Conservation (phyloP, 805 yeast species). For the Saturnispora besseyi region DNA sequence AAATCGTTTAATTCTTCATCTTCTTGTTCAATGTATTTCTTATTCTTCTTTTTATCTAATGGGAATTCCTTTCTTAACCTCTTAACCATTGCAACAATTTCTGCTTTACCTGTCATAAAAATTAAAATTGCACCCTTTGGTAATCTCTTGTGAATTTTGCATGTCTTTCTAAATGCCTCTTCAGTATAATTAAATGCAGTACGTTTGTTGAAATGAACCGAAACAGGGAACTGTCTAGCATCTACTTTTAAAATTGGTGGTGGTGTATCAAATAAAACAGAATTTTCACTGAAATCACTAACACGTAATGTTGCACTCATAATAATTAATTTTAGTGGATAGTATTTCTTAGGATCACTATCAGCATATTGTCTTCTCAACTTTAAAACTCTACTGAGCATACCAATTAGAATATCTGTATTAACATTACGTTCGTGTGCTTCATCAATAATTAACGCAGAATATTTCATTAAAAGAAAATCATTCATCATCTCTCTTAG, state of each 20-base stretch:
- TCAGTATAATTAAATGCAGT: constrained; percentile 75
- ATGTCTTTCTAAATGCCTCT: constrained; percentile 76
- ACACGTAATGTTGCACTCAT: constrained; percentile 98
- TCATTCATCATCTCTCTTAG: constrained; percentile 90
- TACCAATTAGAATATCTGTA: constrained; percentile 92
- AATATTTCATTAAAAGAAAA: constrained; percentile 69
- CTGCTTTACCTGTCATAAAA: constrained; percentile 92
- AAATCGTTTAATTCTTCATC: constrained; percentile 24
- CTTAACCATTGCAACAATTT: constrained; percentile 69
- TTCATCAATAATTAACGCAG: constrained; percentile 86
- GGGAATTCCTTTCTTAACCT: constrained; percentile 64
- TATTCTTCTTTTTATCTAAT: constrained; percentile 25
- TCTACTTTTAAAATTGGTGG: constrained; percentile 89
- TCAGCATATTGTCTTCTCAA: constrained; percentile 51
- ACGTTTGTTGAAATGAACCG: constrained; percentile 77
- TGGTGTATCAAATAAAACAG: constrained; percentile 49
- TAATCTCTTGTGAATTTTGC: constrained; percentile 74
- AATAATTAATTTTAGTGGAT: constrained; percentile 71
- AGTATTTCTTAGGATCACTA: constrained; percentile 38
- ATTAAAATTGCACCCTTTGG: constrained; percentile 94
- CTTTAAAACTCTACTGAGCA: constrained; percentile 77
- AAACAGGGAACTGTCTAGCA: constrained; percentile 91
- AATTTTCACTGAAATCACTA: constrained; percentile 83
- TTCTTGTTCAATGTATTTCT: constrained; percentile 12
- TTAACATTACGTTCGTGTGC: constrained; percentile 97